phyloP scores from a whole-genome alignment of 164 flowering plant genomes.

The Liquidambar formosana region DNA sequence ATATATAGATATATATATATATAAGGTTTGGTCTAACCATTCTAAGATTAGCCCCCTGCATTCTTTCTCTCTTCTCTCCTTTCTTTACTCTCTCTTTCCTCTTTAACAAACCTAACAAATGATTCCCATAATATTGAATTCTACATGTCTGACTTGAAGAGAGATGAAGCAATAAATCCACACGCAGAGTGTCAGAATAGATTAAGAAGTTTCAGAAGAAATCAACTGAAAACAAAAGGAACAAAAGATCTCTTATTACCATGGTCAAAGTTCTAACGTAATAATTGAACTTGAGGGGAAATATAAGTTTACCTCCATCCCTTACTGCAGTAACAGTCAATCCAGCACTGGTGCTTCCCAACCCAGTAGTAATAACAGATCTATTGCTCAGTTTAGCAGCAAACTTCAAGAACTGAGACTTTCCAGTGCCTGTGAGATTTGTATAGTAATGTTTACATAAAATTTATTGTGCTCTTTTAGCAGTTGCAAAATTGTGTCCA shows the following conservation, averaged over 20 bases:
- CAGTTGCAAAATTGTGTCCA: not conserved
- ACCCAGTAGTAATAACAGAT: conserved; percentile 95
- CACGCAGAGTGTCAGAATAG: too few species aligned
- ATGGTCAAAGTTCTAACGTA: not conserved
- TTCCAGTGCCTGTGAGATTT: conserved; percentile 73
- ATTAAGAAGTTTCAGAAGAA: too few species aligned
- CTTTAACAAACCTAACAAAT: too few species aligned
- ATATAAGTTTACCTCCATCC: conserved; percentile 70
- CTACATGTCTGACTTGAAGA: too few species aligned
- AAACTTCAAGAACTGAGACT: conserved; percentile 94
- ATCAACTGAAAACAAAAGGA: not conserved
- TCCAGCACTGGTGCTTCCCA: conserved; percentile 99
- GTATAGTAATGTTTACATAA: not conserved
- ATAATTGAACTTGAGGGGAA: not conserved
- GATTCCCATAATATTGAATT: too few species aligned
- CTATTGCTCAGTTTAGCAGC: conserved; percentile 95
- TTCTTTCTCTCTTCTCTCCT: too few species aligned
- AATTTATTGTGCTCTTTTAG: not conserved
- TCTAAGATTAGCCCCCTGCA: too few species aligned
- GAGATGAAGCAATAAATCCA: too few species aligned
- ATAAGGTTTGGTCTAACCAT: too few species aligned
- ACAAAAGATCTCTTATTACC: not conserved
- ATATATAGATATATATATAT: too few species aligned
- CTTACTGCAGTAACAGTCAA: conserved; percentile 97
- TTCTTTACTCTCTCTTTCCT: too few species aligned